Base-by-base conservation (phyloP, 2,329 filamentous ascomycete genomes). In the Sclerotinia glacialis region DNA sequence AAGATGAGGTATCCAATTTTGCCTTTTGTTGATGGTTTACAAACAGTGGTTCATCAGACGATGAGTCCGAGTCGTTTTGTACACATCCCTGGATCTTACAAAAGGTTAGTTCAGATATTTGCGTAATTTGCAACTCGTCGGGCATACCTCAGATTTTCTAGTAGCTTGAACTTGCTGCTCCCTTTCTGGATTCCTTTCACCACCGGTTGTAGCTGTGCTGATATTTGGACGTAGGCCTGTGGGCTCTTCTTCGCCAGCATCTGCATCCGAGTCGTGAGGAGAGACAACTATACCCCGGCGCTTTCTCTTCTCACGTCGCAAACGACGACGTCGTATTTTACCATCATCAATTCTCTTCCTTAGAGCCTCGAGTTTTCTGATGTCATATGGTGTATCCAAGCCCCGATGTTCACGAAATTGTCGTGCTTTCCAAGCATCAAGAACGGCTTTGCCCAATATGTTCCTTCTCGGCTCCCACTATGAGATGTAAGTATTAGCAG, bases 401-500 rank as follows among this genome's bases (percentile, higher is more conserved):
- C 73, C 71, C 40, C 55, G 58, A 12, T 64, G 37, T 64, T 73
- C 68, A 44, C 62, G 67, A 34, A 31, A 49, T 55, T 72, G 72
- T 63, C 71, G 70, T 54, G 62, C 74, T 76, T 56, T 65, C 76
- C 75, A 77, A 2, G 64, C 67, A 1, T 79, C 76, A 9, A 73
- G 49, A 26, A 85, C 72, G 0, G 77, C 79, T 14, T 70, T 71
- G 34, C 75, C 72, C 34, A 70, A 62, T 67, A 85, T 81, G 55
- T 77, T 76, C 2, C 78, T 75, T 23, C 72, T 73, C 1, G 82
- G 81, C 69, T 86, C 82, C 83, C 82, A 86, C 0, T 54, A 34
- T 11, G 18, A 54, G 52, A 54, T 53, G 18, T 34, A 37, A 54
- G 21, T 14, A 54, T 31, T 54, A 54, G 52, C 18, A 21, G 11